Evolutionary conservation across 202 grass and related monocot genomes (phyloP), one percentile per base, ranked within the genome.

Genomic region (Setaria viridis): DNA sequence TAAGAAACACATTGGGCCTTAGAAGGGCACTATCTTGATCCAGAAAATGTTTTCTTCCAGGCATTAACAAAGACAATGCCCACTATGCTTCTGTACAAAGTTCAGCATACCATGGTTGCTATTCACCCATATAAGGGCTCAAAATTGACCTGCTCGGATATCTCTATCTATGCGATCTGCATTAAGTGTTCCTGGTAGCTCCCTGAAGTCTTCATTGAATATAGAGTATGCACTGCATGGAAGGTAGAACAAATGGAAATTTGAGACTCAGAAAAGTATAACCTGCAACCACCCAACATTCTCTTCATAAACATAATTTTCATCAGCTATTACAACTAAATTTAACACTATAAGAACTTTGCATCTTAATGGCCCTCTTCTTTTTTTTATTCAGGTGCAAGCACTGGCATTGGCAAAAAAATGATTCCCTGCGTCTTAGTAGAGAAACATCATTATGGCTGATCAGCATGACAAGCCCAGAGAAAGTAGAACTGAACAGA

Each of bases 191-290:
- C 96, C 96, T 17, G 96, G 96, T 42, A 99, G 85, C 80, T 99
- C 96, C 84, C 90, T 91, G 82, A 95, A 99, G 64, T 92, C 90
- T 88, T 99, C 96, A 74, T 99, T 99, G 75, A 99, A 99, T 90
- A 99, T 95, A 33, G 96, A 99, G 77, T 99, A 99, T 88, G 96
- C 96, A 94, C 93, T 95, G 93, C 66, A 21, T 46, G 62, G 19
- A 88, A 48, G 35, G 25, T 47, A 57, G 11, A 58, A 80, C 34
- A 80, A 68, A 81, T 70, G n/a, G 34, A 68, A 65, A 62, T 42
- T 90, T n/a, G 7, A 59, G 47, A 80, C 14, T 56, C 1, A 8
- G 15, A 49, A 76, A 54, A 53, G 2, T 63, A 74, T 62, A 56
- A 45, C n/a, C 3, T 72, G 19, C 29, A 42, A 67, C 58, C 74